Base-by-base conservation (phyloP, 805 yeast genomes). In the Zygosaccharomyces bailii region DNA sequence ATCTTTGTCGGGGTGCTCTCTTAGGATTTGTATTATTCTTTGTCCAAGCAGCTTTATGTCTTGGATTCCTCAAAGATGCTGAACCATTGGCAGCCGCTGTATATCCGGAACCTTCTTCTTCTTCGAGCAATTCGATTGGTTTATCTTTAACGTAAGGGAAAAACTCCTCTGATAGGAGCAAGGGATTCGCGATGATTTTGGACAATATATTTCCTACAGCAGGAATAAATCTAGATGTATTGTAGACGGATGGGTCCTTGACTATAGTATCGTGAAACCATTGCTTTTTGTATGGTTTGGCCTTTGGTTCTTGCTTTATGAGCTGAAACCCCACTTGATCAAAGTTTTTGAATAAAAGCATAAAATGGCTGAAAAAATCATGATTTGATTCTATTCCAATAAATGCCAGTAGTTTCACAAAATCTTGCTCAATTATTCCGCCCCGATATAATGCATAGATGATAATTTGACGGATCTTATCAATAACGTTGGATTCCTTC, bases 401-500 rank as follows among this genome's bases (percentile, higher is more conserved):
- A 48, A 84, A 93, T 39, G 74, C 68, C 33, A 82, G 73, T 30
- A 93, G 66, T 59, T 90, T 88, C 39, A 69, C 64, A 50, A 84
- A 78, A 67, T 93, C 99, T 5, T 73, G 60, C 55, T 80, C 84
- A 4, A 85, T 73, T 11, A 93, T 67, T 0, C 96, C 96, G 3
- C 90, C 91, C 52, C 98, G 74, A 60, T 80, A 84, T 21, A 89
- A 62, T 0, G 87, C 83, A 63, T 93, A 93, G 1, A 85, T 66
- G 16, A 86, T 69, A 10, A 93, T 76, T 21, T 85, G 68, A 48
- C 99, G 75, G 44, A 88, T 69, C 59, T 87, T 87, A 57, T 87
- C 95, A 13, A 75, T 75, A 45, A 73, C 70, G 21, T 71, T 77
- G 34, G 80, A 71, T 33, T 68, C 72, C 19, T 68, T 71, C 34